These are phyloP conservation scores for Scedosporium minutisporum DNA, from an alignment of 2,329 filamentous ascomycete genomes.

Conservation along the genomic window DNA sequence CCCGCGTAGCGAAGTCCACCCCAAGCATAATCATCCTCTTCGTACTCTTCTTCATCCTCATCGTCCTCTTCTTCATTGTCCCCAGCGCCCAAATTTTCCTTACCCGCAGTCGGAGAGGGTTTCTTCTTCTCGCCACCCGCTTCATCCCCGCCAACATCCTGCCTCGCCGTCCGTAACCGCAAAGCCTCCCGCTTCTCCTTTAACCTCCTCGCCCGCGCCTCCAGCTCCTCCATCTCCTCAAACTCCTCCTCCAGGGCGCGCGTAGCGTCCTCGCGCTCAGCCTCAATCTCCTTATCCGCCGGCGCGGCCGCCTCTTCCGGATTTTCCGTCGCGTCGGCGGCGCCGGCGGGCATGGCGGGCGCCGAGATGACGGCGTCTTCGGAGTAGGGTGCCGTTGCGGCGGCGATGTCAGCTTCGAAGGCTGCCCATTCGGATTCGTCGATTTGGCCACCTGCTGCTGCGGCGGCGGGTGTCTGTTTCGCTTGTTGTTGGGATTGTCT, in stretches of 20 bases:
- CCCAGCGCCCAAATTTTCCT: constrained; percentile 24
- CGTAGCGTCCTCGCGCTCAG: constrained; percentile 67
- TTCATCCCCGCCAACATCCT: constrained; percentile 14
- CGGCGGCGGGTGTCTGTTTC: constrained; percentile 3
- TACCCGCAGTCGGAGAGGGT: constrained; percentile 16
- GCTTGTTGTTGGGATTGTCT: constrained; percentile 17
- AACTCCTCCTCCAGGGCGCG: constrained; percentile 67
- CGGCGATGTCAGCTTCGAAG: constrained; percentile 73
- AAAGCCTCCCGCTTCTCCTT: constrained; percentile 64
- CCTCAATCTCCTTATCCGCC: constrained; percentile 46
- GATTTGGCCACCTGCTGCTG: constrained; percentile 17
- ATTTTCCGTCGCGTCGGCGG: constrained; percentile 39
- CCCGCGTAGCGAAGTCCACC: constrained; percentile 36
- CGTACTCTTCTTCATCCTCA: constrained; percentile 38
- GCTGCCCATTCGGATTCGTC: constrained; percentile 80
- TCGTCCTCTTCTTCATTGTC: constrained; percentile 38
- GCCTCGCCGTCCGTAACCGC: constrained; percentile 25
- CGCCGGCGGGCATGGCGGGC: constrained; percentile 54
- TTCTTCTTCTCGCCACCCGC: constrained; percentile 17
- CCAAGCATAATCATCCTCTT: constrained; percentile 48
- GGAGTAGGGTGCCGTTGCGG: constrained; percentile 24
- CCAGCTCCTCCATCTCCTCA: constrained; percentile 73
- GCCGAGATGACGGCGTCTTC: constrained; percentile 56
- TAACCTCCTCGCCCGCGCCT: constrained; percentile 57
- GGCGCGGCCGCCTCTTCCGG: constrained; percentile 43